Evolutionary conservation across 2,329 filamentous ascomycete species (phyloP), one percentile per base, ranked within the genome.

Genomic region (Mollisiaceae sp.): DNA sequence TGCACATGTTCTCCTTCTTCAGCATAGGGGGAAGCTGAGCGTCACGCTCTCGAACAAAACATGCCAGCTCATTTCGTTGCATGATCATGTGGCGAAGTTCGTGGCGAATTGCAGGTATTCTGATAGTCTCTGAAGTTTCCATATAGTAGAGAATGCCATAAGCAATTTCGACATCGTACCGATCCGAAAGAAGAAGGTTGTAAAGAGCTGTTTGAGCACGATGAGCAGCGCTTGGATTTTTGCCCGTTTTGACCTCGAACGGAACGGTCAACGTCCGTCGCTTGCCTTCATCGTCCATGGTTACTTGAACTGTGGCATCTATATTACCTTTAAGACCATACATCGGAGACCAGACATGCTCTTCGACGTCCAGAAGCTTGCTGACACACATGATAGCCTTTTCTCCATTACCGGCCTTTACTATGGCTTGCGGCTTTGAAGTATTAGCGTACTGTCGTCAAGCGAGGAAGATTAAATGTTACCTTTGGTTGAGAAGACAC

Each of bases 321-420:
- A 99, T 95, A 72, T 98, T 99, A 36, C 95, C 95, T 77, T 99
- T 99, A 18, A 99, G 82, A 0, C 95, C 95, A 76, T 97, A 99
- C 87, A 93, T 94, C 0, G 95, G 95, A 8, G 94, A 98, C 95
- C 95, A 99, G 35, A 99, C 89, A 75, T 98, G 95, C 77, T 99
- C 95, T 77, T 99, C 95, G 11, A 99, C 92, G 75, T 98, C 95
- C 15, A 99, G 89, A 35, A 99, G 82, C 76, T 98, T 99, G 74
- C 90, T 96, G 71, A 99, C 89, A 71, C 91, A 93, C 85, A 98
- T 89, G 64, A 85, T 90, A 12, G 90, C 87, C 70, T 89, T 90
- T 61, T 90, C 87, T 47, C 90, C 91, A 74, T 93, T 90, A 56
- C 91, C 86, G 70, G 94, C 93, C 70, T 92, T 90, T 27, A 96